phyloP scores from a whole-genome alignment of 148 eudicot genomes.

The Suaeda aralocaspica region DNA sequence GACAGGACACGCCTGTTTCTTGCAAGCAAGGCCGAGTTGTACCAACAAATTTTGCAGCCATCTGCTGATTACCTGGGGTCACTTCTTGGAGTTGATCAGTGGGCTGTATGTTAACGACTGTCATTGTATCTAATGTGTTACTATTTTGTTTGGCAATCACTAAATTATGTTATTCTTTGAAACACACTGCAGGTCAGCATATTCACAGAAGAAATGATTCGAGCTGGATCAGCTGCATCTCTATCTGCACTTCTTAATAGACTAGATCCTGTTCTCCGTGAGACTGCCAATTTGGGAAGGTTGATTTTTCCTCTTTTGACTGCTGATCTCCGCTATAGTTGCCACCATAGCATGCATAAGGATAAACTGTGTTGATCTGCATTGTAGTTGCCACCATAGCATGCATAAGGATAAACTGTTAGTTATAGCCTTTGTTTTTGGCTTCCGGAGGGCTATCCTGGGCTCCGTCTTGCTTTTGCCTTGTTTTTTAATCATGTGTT shows the following conservation, averaged over 20 bases:
- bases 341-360: not conserved
- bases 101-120: slow-evolving; percentile 71
- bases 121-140: not conserved
- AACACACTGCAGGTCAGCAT: slow-evolving; percentile 60
- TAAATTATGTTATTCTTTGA: slow-evolving; percentile 15
- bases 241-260: slow-evolving; percentile 88
- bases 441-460: too few relatives aligned
- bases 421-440: too few relatives aligned
- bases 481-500: too few relatives aligned
- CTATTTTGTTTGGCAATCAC: slow-evolving; percentile 5
- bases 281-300: slow-evolving; percentile 96
- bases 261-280: slow-evolving; percentile 88
- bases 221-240: slow-evolving; percentile 98
- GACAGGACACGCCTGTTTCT: slow-evolving; percentile 91
- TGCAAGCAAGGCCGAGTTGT: slow-evolving; percentile 81
- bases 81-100: slow-evolving; percentile 75
- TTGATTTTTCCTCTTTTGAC: slow-evolving; percentile 20
- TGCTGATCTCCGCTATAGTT: slow-evolving; percentile 7
- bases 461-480: too few relatives aligned
- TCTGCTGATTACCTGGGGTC: slow-evolving; percentile 96
- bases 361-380: not conserved
- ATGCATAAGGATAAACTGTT: not conserved
- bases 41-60: slow-evolving; percentile 81
- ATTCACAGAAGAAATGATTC: slow-evolving; percentile 93
- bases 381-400: slow-evolving; percentile 7